These are phyloP conservation scores for Mortierella sp. DNA, from an alignment of 371 early-diverging fungal genomes.

Conservation along the genomic window DNA sequence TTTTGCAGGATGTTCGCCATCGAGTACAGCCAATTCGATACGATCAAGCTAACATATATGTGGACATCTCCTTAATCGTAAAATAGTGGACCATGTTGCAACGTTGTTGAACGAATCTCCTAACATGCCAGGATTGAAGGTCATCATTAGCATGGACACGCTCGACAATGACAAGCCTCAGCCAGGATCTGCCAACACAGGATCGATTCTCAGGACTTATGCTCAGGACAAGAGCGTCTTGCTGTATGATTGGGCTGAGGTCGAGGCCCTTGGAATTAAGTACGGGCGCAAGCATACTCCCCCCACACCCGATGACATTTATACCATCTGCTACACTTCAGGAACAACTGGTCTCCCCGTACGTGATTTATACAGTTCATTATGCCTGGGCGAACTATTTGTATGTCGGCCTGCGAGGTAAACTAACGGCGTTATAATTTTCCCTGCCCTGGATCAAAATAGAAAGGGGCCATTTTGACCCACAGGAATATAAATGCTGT, in stretches of 20 bases:
- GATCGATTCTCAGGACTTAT: constrained; percentile 64
- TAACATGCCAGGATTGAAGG: constrained; percentile 75
- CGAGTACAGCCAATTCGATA: no score
- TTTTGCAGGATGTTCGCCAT: not conserved
- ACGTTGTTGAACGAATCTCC: constrained; percentile 68
- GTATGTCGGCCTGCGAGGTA: not conserved
- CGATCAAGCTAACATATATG: not conserved
- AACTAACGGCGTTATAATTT: not conserved
- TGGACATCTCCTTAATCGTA: not conserved
- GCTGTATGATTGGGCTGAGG: constrained; percentile 69
- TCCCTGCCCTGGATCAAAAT: not conserved
- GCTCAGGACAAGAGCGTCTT: constrained; percentile 65
- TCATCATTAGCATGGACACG: constrained; percentile 84
- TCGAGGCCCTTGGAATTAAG: constrained; percentile 65
- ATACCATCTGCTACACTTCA: constrained; percentile 97
- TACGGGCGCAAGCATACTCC: constrained; percentile 58
- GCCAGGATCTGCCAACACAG: constrained; percentile 48
- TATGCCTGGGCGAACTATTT: not conserved
- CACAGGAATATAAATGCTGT: constrained; percentile 72
- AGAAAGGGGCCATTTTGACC: constrained; percentile 78
- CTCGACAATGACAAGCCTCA: constrained; percentile 58
- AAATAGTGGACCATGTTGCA: constrained; percentile 70
- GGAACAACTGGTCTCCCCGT: constrained; percentile 90
- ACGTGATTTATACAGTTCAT: constrained; percentile 8
- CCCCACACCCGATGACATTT: constrained; percentile 73